Evolutionary conservation across 2,329 filamentous ascomycete species (phyloP), one percentile per base, ranked within the genome.

Genomic region (Penicillium concentricum): DNA sequence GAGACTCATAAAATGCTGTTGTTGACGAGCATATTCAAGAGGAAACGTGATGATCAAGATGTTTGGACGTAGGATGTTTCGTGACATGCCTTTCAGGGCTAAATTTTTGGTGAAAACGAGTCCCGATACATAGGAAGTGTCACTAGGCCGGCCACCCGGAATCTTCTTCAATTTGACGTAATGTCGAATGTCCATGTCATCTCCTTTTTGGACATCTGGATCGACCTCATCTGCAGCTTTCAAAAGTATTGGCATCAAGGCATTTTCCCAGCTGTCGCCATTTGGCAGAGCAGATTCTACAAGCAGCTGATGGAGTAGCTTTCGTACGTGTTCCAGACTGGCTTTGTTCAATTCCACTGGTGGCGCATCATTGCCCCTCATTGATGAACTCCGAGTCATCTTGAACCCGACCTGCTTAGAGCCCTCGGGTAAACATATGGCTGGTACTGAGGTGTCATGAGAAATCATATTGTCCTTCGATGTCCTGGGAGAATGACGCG

Each of bases 131-230:
- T 99, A 99, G n/a, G 88, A 87, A 7, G 93, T 97, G 74, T 99
- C 93, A 24, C 90, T 87, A 18, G 93, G 92, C 61, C 84, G 88
- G 16, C 92, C 93, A 16, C 94, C 93, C 0, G 92, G 90, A 13
- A 99, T 94, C 71, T 95, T 96, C 72, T 99, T 99, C 30, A 99
- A 78, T 72, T 99, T 99, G 61, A 99, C 91, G 69, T 97, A 99
- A 71, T 97, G 92, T 4, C 94, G 85, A 58, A 99, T 94, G 71
- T 99, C 94, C 82, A 99, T 97, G 69, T 94, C 90, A 72, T 99
- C 94, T 28, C 92, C 92, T 54, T 86, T 84, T 55, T 92, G 88
- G 43, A 97, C 90, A 72, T 97, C 90, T 1, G 94, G 94, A 61
- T 95, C 89, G 4, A 99, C 92, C 69, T 97, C 94, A 63, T 97